These are phyloP conservation scores for Auxenochlorella pyrenoidosa DNA, from an alignment of 139 green algal genomes.

Conservation along the genomic window DNA sequence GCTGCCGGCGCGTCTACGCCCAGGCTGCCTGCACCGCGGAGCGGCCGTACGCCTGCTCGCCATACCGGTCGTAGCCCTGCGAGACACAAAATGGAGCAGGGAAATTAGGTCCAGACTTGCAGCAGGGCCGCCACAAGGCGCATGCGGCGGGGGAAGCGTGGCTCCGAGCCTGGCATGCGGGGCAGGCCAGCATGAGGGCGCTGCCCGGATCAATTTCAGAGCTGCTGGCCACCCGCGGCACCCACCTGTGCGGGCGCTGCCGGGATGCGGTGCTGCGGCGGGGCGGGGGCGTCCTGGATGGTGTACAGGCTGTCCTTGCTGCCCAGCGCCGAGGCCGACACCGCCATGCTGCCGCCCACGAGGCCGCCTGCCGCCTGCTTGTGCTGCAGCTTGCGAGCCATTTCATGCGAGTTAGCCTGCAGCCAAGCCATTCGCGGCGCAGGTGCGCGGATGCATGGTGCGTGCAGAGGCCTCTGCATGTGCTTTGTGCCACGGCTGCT, in stretches of 20 bases:
- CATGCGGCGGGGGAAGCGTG: no score
- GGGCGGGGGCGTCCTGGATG: constrained; percentile 40
- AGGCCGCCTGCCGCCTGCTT: constrained; percentile 27
- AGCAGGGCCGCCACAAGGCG: not conserved
- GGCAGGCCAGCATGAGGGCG: not conserved
- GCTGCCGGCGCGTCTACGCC: not conserved
- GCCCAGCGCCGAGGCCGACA: constrained; percentile 5
- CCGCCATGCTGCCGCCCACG: constrained; percentile 35
- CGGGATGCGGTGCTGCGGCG: constrained; percentile 42
- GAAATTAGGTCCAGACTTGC: no score
- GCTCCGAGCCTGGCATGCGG: not conserved
- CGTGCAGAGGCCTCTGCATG: not conserved
- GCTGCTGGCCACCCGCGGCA: no score
- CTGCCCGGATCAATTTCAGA: no score
- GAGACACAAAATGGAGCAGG: not conserved
- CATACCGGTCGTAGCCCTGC: constrained; percentile 54
- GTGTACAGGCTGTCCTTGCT: constrained; percentile 48
- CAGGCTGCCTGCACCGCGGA: not conserved
- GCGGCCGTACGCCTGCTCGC: constrained; percentile 30
- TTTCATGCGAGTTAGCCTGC: constrained; percentile 37
- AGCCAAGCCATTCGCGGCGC: not conserved
- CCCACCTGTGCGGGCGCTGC: constrained; percentile 23
- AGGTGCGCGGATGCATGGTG: not conserved
- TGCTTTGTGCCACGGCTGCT: no score
- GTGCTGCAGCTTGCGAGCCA: constrained; percentile 33